Base-by-base conservation (phyloP, 768 basidiomycete species). In the Amanita fuliginea region DNA sequence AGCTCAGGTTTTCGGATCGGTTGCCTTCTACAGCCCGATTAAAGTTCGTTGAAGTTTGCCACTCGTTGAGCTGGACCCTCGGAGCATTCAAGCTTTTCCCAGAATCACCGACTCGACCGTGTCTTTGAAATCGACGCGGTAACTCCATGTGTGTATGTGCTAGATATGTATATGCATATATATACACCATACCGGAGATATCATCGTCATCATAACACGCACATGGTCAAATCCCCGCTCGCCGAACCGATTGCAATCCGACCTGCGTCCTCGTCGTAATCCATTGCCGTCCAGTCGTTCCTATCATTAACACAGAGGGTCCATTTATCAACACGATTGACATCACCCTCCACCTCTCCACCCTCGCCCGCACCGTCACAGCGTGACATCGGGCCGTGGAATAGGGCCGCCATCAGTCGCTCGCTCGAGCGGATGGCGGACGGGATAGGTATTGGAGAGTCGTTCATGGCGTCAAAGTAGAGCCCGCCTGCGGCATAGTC, bases 181-280 rank as follows among this genome's bases (percentile, higher is more conserved):
- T 7, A 39, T n/a, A n/a, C n/a, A n/a, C n/a, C n/a, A 39, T 19
- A 19, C 18, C 28, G 14, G 35, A 41, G 19, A 18, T 41, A 41
- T 21, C 11, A n/a, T 13, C 5, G 6, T 16, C 26, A 19, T 41
- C 51, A 67, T 32, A 74, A 36, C 32, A 69, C 60, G 47, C 77
- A 47, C 10, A 81, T 57, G 18, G 65, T 64, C 11, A 80, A 64
- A 39, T 58, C 51, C 13, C 81, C 81, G 51, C 64, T 68, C 48
- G 67, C 69, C 35, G 75, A 72, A 4, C 75, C 79, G 18, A 82
- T 53, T 5, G 66, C 79, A 46, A 82, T 63, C 52, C 74, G 64
- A 4, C 81, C 81, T 40, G 63, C 55, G 34, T 67, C 67, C 59
- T 83, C 81, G 48, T 80, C 77, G 54, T 83, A 83, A 59, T 80